Evolutionary conservation across 116 monocot genomes (phyloP).

Genomic region (Cymodocea nodosa): DNA sequence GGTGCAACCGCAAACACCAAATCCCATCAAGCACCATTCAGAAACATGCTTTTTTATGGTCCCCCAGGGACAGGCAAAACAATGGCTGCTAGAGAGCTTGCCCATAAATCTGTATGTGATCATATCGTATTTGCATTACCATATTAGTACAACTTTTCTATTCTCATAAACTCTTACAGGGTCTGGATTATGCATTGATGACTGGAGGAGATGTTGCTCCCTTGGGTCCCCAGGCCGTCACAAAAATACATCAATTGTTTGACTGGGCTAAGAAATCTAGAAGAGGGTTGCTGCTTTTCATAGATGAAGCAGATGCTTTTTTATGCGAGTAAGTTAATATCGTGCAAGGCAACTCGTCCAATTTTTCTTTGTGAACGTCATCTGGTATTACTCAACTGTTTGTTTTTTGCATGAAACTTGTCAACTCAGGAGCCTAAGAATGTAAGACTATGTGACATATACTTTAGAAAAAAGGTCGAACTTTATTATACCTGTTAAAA

Average conservation of each 20-base stretch:
- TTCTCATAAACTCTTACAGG: conserved; percentile 20
- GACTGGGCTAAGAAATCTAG: conserved; percentile 86
- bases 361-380: background rate
- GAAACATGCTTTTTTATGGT: conserved; percentile 89
- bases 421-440: no score
- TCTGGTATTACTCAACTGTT: no score
- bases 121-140: background rate
- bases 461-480: no score
- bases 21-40: conserved; percentile 77
- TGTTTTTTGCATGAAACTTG: no score
- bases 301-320: conserved; percentile 92
- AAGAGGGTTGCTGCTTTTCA: conserved; percentile 69
- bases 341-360: background rate
- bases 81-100: conserved; percentile 79
- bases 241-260: conserved; percentile 87
- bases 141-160: background rate
- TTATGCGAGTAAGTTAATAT: conserved; percentile 70
- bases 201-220: conserved; percentile 93
- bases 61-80: conserved; percentile 92
- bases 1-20: conserved; percentile 77
- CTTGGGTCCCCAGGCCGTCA: conserved; percentile 77
- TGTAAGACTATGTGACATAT: no score
- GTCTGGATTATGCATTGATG: conserved; percentile 87
- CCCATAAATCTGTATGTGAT: conserved; percentile 57
- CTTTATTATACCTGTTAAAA: no score